Conservation (phyloP, 2,329 filamentous ascomycete species). For the Stagonosporopsis vannaccii region DNA sequence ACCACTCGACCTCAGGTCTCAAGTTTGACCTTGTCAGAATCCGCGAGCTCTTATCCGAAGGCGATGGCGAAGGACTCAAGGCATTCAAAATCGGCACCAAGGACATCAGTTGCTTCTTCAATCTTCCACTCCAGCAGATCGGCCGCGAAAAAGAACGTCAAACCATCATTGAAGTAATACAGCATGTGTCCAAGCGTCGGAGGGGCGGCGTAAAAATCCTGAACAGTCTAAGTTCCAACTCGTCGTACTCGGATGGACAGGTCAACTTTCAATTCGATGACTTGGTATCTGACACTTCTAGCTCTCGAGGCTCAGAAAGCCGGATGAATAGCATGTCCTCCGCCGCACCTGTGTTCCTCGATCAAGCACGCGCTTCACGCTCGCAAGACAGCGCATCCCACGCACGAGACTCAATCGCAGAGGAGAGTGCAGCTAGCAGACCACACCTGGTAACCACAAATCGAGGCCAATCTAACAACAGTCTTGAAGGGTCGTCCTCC, state of each 20-base stretch:
- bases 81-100: slow-evolving; percentile 80
- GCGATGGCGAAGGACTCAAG: slow-evolving; percentile 73
- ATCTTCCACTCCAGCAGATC: slow-evolving; percentile 81
- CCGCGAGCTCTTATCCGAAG: slow-evolving; percentile 75
- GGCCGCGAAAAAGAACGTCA: slow-evolving; percentile 77
- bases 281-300: slow-evolving; percentile 57
- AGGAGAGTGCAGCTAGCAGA: slow-evolving; percentile 32
- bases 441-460: slow-evolving; percentile 27
- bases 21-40: slow-evolving; percentile 81
- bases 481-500: slow-evolving; percentile 38
- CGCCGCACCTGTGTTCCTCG: slow-evolving; percentile 34
- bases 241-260: slow-evolving; percentile 60
- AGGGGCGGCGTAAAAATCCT: slow-evolving; percentile 51
- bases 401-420: slow-evolving; percentile 34
- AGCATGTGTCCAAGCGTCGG: slow-evolving; percentile 75
- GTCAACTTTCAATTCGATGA: slow-evolving; percentile 60
- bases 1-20: slow-evolving; percentile 86
- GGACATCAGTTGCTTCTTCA: slow-evolving; percentile 92
- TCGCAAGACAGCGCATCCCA: slow-evolving; percentile 41
- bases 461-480: slow-evolving; percentile 40
- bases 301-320: slow-evolving; percentile 62
- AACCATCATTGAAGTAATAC: slow-evolving; percentile 73
- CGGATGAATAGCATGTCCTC: slow-evolving; percentile 47
- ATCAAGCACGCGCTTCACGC: slow-evolving; percentile 34
- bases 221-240: slow-evolving; percentile 61